Conservation (phyloP, 2,329 filamentous ascomycete species). For the Beauveria medogensis region DNA sequence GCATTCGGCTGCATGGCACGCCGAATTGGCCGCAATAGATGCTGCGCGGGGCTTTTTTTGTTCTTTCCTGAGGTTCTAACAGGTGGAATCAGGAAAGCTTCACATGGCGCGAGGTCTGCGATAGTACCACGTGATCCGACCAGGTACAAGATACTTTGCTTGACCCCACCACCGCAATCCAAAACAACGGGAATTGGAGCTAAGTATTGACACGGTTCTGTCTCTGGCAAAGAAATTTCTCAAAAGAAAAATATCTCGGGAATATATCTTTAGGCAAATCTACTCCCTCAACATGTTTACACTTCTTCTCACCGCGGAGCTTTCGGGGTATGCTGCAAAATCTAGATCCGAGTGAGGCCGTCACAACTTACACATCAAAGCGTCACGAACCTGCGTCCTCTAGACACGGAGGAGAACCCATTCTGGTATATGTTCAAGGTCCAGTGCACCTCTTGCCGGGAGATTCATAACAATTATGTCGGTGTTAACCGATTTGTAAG, state of each 20-base stretch:
- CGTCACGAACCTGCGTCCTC: constrained; percentile 80
- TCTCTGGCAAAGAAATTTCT: background rate
- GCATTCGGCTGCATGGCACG: constrained; percentile 47
- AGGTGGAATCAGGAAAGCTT: constrained; percentile 3
- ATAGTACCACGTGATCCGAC: background rate
- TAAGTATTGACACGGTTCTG: background rate
- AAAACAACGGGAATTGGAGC: background rate
- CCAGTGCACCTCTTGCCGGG: constrained; percentile 94
- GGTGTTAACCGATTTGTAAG: constrained; percentile 82
- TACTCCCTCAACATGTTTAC: constrained; percentile 47
- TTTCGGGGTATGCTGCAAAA: constrained; percentile 49
- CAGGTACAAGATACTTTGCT: background rate
- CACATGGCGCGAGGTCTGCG: constrained; percentile 2
- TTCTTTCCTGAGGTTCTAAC: background rate
- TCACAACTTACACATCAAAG: constrained; percentile 37
- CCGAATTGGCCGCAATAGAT: background rate
- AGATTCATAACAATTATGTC: constrained; percentile 80
- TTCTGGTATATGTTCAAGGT: constrained; percentile 99
- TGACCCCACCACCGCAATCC: background rate
- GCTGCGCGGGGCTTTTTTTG: background rate
- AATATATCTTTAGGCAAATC: background rate
- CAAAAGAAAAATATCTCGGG: background rate
- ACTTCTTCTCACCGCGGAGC: constrained; percentile 58
- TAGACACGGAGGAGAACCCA: constrained; percentile 70
- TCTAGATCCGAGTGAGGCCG: background rate